Conservation (phyloP, 2,329 filamentous ascomycete genomes). For the Pseudofabraea citricarpa region DNA sequence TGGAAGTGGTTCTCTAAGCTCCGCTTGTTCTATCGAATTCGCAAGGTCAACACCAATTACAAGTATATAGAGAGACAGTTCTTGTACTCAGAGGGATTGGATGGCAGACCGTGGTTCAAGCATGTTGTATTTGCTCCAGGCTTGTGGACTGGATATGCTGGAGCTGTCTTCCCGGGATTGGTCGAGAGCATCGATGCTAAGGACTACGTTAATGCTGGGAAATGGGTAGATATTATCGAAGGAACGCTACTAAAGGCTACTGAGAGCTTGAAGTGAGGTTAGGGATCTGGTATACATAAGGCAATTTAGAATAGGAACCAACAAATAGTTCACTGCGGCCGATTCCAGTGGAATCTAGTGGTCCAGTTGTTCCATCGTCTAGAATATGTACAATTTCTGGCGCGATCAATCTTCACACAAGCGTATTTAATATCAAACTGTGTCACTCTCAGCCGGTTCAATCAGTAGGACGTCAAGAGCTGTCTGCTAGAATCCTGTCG, state of each 20-base stretch:
- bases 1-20: constrained; percentile 70
- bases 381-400: too few species aligned
- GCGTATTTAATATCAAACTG: too few species aligned
- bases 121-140: constrained; percentile 92
- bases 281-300: background rate
- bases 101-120: constrained; percentile 84
- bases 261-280: constrained; percentile 28
- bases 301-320: too few species aligned
- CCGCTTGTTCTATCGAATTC: constrained; percentile 57
- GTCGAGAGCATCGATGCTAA: constrained; percentile 57
- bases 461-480: too few species aligned
- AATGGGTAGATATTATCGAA: constrained; percentile 56
- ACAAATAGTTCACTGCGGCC: too few species aligned
- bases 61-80: constrained; percentile 81
- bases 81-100: constrained; percentile 69
- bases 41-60: constrained; percentile 71
- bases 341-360: too few species aligned
- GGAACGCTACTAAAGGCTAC: constrained; percentile 43
- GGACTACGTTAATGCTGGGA: constrained; percentile 52
- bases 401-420: too few species aligned
- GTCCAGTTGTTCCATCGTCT: too few species aligned
- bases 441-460: too few species aligned
- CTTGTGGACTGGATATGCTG: constrained; percentile 85
- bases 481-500: too few species aligned
- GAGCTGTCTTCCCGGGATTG: constrained; percentile 61